phyloP scores from a whole-genome alignment of 208 protist genomes.

The Acanthamoeba castellanii region DNA sequence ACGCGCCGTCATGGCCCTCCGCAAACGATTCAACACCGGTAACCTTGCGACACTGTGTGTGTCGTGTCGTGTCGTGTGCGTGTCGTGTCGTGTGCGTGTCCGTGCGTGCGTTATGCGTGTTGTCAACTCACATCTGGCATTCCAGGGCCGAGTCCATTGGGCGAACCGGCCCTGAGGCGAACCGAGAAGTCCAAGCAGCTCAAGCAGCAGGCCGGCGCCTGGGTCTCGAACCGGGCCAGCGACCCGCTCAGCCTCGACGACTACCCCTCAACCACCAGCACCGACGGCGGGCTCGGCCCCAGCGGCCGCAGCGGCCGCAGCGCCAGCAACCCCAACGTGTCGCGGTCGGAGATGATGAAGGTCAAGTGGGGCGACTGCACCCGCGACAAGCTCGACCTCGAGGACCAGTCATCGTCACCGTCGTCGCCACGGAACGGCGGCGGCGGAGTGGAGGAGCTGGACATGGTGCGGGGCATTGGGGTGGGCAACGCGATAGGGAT shows the following conservation, averaged over 20 bases:
- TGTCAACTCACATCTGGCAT: background rate
- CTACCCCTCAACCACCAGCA: background rate
- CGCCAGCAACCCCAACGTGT: conserved; percentile 39
- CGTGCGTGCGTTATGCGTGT: too few species aligned
- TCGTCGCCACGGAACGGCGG: background rate
- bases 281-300: background rate
- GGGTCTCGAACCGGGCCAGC: background rate
- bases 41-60: too few species aligned
- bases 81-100: too few species aligned
- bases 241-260: conserved; percentile 7
- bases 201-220: background rate
- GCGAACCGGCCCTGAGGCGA: background rate
- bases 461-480: background rate
- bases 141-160: too few species aligned
- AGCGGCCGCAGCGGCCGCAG: background rate
- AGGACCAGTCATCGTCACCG: background rate
- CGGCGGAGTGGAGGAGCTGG: background rate
- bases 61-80: too few species aligned
- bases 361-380: background rate
- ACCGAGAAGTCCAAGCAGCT: background rate
- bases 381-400: background rate
- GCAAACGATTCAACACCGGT: conserved; percentile 6
- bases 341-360: background rate
- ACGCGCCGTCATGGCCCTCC: background rate
- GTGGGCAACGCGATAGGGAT: background rate